phyloP scores from a whole-genome alignment of 2,329 filamentous ascomycete species.

The Paraconiothyrium brasiliense region DNA sequence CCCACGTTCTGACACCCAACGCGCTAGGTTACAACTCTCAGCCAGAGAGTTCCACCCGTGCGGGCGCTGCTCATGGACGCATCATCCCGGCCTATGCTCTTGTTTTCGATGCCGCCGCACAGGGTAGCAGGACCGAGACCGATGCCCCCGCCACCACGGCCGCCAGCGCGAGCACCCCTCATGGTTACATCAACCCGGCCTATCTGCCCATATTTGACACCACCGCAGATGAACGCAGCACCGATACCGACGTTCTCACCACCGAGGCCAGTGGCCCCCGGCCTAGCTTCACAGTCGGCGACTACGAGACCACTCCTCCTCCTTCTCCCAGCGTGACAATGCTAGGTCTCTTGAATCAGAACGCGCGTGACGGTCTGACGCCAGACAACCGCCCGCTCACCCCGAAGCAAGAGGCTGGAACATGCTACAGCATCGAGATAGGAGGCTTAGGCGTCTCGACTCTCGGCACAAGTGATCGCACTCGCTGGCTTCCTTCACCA shows the following conservation, averaged over 20 bases:
- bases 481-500: constrained; percentile 10
- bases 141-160: not conserved
- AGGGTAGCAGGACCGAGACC: not conserved
- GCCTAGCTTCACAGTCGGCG: not conserved
- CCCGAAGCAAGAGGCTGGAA: constrained; percentile 23
- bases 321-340: not conserved
- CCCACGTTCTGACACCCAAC: not conserved
- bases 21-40: not conserved
- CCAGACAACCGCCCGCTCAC: constrained; percentile 27
- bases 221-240: not conserved
- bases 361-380: not conserved
- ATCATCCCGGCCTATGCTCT: not conserved
- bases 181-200: not conserved
- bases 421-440: constrained; percentile 30
- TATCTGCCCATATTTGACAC: not conserved
- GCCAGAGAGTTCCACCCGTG: not conserved
- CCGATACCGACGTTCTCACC: not conserved
- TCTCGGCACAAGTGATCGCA: constrained; percentile 19
- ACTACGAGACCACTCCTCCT: constrained; percentile 3
- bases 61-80: not conserved
- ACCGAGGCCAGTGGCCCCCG: not conserved
- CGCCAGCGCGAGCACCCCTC: too few relatives aligned
- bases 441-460: not conserved
- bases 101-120: not conserved
- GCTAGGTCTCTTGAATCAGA: not conserved